A percentile compares a stretch with the other conserved stretches of the same genome.
These are phyloP conservation scores for Penicillium taxi DNA, from an alignment of 495 filamentous ascomycete species.

Conservation along the genomic window DNA sequence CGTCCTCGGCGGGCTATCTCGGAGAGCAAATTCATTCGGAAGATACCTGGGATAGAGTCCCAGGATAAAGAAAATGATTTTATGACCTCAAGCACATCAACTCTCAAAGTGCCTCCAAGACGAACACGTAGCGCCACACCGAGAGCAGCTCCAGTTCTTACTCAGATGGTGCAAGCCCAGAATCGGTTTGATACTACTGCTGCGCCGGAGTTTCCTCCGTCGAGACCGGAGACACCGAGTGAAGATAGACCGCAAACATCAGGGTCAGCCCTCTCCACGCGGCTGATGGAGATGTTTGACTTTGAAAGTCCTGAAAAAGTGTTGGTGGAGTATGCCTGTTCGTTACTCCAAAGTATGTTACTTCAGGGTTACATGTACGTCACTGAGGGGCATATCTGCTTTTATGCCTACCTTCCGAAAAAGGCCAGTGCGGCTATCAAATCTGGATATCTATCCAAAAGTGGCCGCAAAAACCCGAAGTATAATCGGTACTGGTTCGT, in stretches of 20 bases:
- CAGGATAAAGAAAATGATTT: slow-evolving; percentile 22
- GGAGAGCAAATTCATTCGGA: slow-evolving; percentile 52
- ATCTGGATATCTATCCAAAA: slow-evolving; percentile 83
- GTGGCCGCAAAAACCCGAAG: slow-evolving; percentile 79
- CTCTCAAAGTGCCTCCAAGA: slow-evolving; percentile 14
- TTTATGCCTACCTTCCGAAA: slow-evolving; percentile 92
- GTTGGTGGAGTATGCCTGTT: slow-evolving; percentile 87
- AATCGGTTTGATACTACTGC: slow-evolving; percentile 47
- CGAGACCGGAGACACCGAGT: slow-evolving; percentile 12
- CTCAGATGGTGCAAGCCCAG: slow-evolving; percentile 75
- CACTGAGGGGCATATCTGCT: slow-evolving; percentile 86
- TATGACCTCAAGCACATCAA: slow-evolving; percentile 12
- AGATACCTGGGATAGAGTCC: slow-evolving; percentile 46
- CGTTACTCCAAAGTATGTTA: slow-evolving; percentile 84
- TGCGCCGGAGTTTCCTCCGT: slow-evolving; percentile 15
- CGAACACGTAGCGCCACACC: slow-evolving; percentile 37
- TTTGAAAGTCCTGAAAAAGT: slow-evolving; percentile 80
- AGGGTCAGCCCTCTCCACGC: slow-evolving; percentile 49
- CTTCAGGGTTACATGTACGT: slow-evolving; percentile 97
- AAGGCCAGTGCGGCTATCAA: slow-evolving; percentile 75
- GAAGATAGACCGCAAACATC: slow-evolving; percentile 18
- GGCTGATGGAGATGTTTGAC: slow-evolving; percentile 81
- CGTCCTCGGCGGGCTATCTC: slow-evolving; percentile 52
- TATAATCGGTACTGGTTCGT: slow-evolving; percentile 95
- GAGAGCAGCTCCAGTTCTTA: slow-evolving; percentile 63